Evolutionary conservation across 1,284 basidiomycete species (phyloP), one percentile per base, ranked within the genome.

Genomic region (Puccinia horiana): DNA sequence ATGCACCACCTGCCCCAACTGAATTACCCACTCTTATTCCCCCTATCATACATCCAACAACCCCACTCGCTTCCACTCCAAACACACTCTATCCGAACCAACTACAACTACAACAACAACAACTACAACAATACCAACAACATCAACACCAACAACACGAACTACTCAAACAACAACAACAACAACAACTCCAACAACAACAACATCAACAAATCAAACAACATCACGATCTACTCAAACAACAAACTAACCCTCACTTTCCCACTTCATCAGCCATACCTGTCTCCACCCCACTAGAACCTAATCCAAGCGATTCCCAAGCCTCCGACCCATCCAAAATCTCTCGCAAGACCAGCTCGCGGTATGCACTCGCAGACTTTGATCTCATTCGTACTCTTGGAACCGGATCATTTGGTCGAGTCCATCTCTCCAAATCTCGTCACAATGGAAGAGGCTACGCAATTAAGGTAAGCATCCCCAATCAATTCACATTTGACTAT

Each of bases 391-490:
- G 89, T 81, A 89, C 89, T 2, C 58, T 79, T 23, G 76, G 76
- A 35, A 79, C 76, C 37, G 76, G 63, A 96, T 96, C 94, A 85
- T 98, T 98, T 87, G 95, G 95, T 1, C 91, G 96, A 23, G 95
- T 98, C 0, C 95, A 97, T 88, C 90, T 97, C 73, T 96, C 95
- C 26, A 91, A 93, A 83, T 96, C 94, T 86, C 93, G 92, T 87
- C 94, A 96, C 87, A 98, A 97, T 86, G 89, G 92, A 42, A 92
- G 95, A 11, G 96, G 94, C 87, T 98, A 97, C 86, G 95, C 95
- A 58, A 91, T 97, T 89, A 98, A 98, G 79, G 79, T 81, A 16
- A 20, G 75, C 26, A 18, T 8, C 35, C 56, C 49, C 54, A 9
- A 40, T 23, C 73, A 26, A 67, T 8, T n/a, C 8, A 8, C 20